Conservation (phyloP, 768 basidiomycete genomes). For the Podaxis pistillaris region DNA sequence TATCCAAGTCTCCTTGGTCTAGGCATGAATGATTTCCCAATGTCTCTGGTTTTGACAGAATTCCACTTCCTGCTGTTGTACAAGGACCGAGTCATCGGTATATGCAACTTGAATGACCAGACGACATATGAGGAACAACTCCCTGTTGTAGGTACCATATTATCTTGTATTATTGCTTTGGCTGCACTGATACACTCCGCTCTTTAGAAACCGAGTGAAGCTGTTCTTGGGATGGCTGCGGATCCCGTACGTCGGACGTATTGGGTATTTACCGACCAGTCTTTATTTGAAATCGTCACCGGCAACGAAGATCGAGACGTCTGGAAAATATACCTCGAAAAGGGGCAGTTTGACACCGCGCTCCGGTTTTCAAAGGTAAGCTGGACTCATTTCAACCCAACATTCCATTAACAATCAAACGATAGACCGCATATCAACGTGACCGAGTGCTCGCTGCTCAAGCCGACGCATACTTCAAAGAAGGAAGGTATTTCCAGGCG, state of each 20-base stretch:
- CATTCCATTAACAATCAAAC: not conserved
- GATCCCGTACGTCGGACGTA: slow-evolving; percentile 89
- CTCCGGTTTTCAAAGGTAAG: slow-evolving; percentile 79
- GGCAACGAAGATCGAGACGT: slow-evolving; percentile 91
- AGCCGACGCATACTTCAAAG: slow-evolving; percentile 75
- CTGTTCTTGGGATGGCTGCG: slow-evolving; percentile 69
- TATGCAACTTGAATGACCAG: slow-evolving; percentile 79
- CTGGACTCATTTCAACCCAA: not conserved
- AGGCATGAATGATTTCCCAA: slow-evolving; percentile 48
- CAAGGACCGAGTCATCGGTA: slow-evolving; percentile 69
- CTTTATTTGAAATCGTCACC: slow-evolving; percentile 84
- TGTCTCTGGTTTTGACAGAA: slow-evolving; percentile 82
- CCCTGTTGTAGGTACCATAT: slow-evolving; percentile 59
- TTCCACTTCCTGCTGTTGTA: slow-evolving; percentile 92
- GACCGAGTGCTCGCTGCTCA: slow-evolving; percentile 83
- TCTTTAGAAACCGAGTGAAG: slow-evolving; percentile 70
- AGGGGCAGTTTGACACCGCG: slow-evolving; percentile 75
- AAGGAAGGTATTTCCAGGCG: slow-evolving; percentile 84
- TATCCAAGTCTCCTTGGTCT: slow-evolving; percentile 51
- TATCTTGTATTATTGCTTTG: not conserved
- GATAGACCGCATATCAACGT: slow-evolving; percentile 84
- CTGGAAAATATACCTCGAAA: slow-evolving; percentile 87
- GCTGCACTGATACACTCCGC: not conserved
- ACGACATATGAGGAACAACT: slow-evolving; percentile 81
- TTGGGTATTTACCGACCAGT: slow-evolving; percentile 90